phyloP scores from a whole-genome alignment of 345 rosid species.

The Eucalyptus tenuipes region DNA sequence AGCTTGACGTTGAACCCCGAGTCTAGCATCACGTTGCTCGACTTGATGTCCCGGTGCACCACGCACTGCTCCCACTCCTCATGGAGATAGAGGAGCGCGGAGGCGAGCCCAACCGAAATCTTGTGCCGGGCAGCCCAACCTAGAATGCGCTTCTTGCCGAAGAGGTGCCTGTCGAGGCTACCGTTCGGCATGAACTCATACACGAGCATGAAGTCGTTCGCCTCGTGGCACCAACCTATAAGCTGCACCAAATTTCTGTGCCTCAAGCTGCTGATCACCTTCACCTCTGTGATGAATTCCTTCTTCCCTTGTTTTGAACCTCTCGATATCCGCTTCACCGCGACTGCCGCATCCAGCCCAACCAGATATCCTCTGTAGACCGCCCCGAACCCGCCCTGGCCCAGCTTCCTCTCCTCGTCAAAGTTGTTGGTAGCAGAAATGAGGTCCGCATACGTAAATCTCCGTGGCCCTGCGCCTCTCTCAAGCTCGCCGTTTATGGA shows the following conservation, averaged over 20 bases:
- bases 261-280: slow-evolving; percentile 37
- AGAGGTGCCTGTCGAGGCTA: slow-evolving; percentile 48
- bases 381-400: slow-evolving; percentile 48
- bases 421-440: not conserved
- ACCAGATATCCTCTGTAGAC: slow-evolving; percentile 37
- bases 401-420: slow-evolving; percentile 17
- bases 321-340: slow-evolving; percentile 32
- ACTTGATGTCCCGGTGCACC: slow-evolving; percentile 20
- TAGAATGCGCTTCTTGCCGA: slow-evolving; percentile 12
- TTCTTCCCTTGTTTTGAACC: slow-evolving; percentile 31
- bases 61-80: slow-evolving; percentile 38
- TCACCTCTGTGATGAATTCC: slow-evolving; percentile 40
- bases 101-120: slow-evolving; percentile 37
- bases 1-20: slow-evolving; percentile 38
- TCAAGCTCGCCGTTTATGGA: not conserved
- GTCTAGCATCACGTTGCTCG: slow-evolving; percentile 53
- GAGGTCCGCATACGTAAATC: not conserved
- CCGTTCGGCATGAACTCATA: slow-evolving; percentile 69
- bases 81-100: slow-evolving; percentile 43
- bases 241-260: slow-evolving; percentile 58
- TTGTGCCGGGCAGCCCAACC: slow-evolving; percentile 28
- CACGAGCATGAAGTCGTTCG: slow-evolving; percentile 37
- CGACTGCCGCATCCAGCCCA: slow-evolving; percentile 12
- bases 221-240: slow-evolving; percentile 66
- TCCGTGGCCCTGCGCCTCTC: not conserved